These are phyloP conservation scores for Talaromyces islandicus DNA, from an alignment of 2,329 filamentous ascomycete species.

Conservation along the genomic window DNA sequence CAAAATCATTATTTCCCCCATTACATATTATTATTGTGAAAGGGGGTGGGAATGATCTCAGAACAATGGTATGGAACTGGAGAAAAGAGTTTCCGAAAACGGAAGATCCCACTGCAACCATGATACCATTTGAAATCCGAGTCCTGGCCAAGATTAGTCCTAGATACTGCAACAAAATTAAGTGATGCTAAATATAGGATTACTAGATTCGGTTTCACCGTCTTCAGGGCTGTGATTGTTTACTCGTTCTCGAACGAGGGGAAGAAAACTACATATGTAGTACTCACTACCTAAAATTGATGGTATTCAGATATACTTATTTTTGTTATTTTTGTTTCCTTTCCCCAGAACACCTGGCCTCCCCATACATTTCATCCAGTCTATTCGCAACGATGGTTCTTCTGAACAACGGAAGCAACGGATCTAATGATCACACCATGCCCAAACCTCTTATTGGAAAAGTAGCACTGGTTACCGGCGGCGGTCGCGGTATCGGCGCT, in stretches of 20 bases:
- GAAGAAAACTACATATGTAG: neutral
- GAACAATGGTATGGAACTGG: neutral
- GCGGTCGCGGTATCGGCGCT: slow-evolving; percentile 35
- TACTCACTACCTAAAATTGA: neutral
- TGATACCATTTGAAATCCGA: neutral
- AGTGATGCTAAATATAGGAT: neutral
- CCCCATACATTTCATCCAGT: neutral
- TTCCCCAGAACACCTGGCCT: neutral
- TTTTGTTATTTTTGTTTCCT: neutral
- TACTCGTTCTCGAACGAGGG: neutral
- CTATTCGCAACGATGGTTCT: neutral
- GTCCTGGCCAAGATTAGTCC: neutral
- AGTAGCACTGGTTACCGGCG: slow-evolving; percentile 31
- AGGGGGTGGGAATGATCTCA: neutral
- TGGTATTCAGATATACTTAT: neutral
- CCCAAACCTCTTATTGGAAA: slow-evolving; percentile 17
- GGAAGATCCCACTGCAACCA: neutral
- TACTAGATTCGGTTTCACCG: neutral
- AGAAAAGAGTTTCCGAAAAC: neutral
- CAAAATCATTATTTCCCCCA: neutral
- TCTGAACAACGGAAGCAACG: slow-evolving; percentile 2
- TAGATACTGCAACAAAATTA: neutral
- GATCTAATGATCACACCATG: neutral
- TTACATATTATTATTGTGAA: too few species aligned
- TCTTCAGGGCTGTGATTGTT: neutral